These are phyloP conservation scores for Ogataea methanolica DNA, from an alignment of 805 yeast genomes.

Conservation along the genomic window DNA sequence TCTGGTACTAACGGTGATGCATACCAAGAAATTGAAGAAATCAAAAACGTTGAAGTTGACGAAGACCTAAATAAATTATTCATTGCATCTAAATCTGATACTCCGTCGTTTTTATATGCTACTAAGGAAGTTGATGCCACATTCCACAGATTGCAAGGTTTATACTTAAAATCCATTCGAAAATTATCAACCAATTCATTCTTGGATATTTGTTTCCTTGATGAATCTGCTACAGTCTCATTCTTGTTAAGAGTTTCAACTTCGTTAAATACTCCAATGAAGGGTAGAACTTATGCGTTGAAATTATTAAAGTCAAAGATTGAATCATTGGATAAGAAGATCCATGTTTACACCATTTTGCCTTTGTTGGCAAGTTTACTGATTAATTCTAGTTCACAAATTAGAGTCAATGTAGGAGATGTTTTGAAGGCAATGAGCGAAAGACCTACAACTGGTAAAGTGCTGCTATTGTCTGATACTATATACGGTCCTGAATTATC, in stretches of 20 bases:
- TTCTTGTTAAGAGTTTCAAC: slow-evolving; percentile 54
- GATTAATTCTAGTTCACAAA: slow-evolving; percentile 42
- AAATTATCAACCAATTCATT: slow-evolving; percentile 12
- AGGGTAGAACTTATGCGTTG: slow-evolving; percentile 49
- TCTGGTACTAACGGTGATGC: slow-evolving; percentile 16
- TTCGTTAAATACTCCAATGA: slow-evolving; percentile 54
- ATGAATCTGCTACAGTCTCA: slow-evolving; percentile 38
- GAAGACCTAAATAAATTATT: slow-evolving; percentile 16
- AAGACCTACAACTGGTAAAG: slow-evolving; percentile 30
- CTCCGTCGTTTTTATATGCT: slow-evolving; percentile 33
- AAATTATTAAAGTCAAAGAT: slow-evolving; percentile 34
- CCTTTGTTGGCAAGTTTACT: slow-evolving; percentile 57
- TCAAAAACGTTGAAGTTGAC: slow-evolving; percentile 18
- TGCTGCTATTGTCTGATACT: slow-evolving; percentile 46
- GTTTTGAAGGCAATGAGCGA: slow-evolving; percentile 34
- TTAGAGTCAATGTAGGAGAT: slow-evolving; percentile 43
- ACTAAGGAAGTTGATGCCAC: slow-evolving; percentile 30
- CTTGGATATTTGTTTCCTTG: slow-evolving; percentile 15
- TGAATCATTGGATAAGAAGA: slow-evolving; percentile 29
- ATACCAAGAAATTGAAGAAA: slow-evolving; percentile 28
- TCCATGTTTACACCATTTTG: slow-evolving; percentile 45
- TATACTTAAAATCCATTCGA: slow-evolving; percentile 41
- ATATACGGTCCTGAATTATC: slow-evolving; percentile 52
- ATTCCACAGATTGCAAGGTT: slow-evolving; percentile 37
- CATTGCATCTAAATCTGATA: slow-evolving; percentile 8